phyloP scores from a whole-genome alignment of 306 rosid genomes.

The Leucaena leucocephala region DNA sequence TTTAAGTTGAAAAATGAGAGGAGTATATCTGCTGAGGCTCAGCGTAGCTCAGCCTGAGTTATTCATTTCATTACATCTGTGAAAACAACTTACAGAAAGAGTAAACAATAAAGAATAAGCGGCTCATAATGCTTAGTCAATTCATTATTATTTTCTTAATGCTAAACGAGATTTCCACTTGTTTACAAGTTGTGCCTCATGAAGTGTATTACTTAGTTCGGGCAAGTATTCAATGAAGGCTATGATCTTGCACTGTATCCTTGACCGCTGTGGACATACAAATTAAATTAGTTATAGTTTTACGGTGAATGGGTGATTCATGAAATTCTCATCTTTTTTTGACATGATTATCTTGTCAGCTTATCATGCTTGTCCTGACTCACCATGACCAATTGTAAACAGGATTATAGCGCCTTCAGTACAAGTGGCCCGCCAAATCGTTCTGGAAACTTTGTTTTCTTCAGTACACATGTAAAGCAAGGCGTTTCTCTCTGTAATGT shows the following conservation, averaged over 20 bases:
- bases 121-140: not conserved
- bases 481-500: not conserved
- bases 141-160: not conserved
- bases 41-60: not conserved
- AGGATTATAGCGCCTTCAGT: not conserved
- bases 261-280: not conserved
- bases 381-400: conserved; percentile 12
- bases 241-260: not conserved
- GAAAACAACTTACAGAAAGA: not conserved
- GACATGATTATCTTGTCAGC: not conserved
- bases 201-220: not conserved
- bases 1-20: not conserved
- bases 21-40: not conserved
- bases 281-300: not conserved
- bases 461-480: not conserved
- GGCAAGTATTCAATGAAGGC: not conserved
- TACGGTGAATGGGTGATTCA: not conserved
- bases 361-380: not conserved
- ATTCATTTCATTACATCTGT: not conserved
- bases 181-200: not conserved
- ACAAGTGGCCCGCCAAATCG: not conserved
- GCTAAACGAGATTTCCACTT: not conserved
- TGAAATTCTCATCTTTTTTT: not conserved
- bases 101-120: not conserved
- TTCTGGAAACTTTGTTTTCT: not conserved